A percentile compares a stretch with the other conserved stretches of the same genome.
phyloP scores from a whole-genome alignment of 768 basidiomycete genomes.

The Rhizopogon roseolus region DNA sequence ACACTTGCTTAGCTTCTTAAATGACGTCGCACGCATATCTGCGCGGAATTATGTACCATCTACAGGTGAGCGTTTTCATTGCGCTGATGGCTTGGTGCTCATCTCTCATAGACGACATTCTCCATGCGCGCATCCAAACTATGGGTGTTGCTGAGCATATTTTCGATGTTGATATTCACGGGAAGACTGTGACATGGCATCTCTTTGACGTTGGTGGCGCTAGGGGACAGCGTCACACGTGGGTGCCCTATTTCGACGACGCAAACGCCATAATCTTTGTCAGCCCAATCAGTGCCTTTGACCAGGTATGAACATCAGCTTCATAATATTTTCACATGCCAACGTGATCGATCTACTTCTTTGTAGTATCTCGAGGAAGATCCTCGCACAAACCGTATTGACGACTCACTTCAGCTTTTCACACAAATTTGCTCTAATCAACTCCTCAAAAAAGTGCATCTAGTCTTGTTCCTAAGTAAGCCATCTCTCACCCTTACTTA shows the following conservation, averaged over 20 bases:
- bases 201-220: slow-evolving; percentile 71
- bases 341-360: neutral
- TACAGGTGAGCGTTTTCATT: slow-evolving; percentile 46
- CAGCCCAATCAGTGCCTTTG: slow-evolving; percentile 75
- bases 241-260: slow-evolving; percentile 66
- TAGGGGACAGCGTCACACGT: slow-evolving; percentile 67
- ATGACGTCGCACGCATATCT: slow-evolving; percentile 68
- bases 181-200: slow-evolving; percentile 71
- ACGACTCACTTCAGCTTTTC: slow-evolving; percentile 85
- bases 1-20: slow-evolving; percentile 54
- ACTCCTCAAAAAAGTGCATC: slow-evolving; percentile 65
- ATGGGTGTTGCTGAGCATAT: slow-evolving; percentile 85
- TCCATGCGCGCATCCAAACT: slow-evolving; percentile 87
- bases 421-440: slow-evolving; percentile 81
- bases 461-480: slow-evolving; percentile 57
- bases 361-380: slow-evolving; percentile 82
- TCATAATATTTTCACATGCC: slow-evolving; percentile 1
- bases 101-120: slow-evolving; percentile 62
- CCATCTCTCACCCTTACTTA: slow-evolving; percentile 1
- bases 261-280: slow-evolving; percentile 80
- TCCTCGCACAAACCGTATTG: slow-evolving; percentile 77
- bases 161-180: slow-evolving; percentile 78
- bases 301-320: slow-evolving; percentile 45
- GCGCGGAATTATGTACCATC: slow-evolving; percentile 67
- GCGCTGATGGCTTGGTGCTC: slow-evolving; percentile 21